Evolutionary conservation across 306 rosid species (phyloP).

Genomic region (Cucurbita moschata): DNA sequence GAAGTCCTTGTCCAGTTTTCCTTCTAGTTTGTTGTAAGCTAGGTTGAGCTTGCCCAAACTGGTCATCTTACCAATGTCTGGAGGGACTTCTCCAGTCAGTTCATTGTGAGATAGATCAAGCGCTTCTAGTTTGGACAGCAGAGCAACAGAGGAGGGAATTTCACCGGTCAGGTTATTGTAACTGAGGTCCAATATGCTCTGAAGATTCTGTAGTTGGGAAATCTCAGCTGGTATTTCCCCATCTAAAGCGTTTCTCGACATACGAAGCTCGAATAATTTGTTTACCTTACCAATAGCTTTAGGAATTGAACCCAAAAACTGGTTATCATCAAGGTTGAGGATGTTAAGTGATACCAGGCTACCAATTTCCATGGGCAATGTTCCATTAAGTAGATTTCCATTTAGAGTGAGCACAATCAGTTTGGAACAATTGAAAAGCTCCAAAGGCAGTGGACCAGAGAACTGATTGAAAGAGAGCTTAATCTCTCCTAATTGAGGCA

Average conservation of each 20-base stretch:
- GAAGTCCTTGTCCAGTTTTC: conserved; percentile 45
- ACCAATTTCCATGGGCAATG: conserved; percentile 50
- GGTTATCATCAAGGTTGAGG: conserved; percentile 48
- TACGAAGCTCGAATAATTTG: conserved; percentile 59
- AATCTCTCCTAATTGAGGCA: conserved; percentile 64
- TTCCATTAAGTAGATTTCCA: conserved; percentile 60
- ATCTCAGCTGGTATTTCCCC: conserved; percentile 68
- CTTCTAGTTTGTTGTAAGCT: conserved; percentile 63
- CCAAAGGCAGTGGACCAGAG: conserved; percentile 48
- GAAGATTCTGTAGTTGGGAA: conserved; percentile 76
- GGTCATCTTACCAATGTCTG: conserved; percentile 56
- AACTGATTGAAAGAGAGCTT: conserved; percentile 60
- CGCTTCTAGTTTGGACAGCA: conserved; percentile 49
- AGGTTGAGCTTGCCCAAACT: conserved; percentile 81
- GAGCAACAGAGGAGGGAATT: conserved; percentile 50
- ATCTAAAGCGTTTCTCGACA: conserved; percentile 40
- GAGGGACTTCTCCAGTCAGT: conserved; percentile 66
- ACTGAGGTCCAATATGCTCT: conserved; percentile 70
- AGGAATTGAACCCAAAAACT: conserved; percentile 57
- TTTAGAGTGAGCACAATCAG: conserved; percentile 56
- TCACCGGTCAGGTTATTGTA: conserved; percentile 60
- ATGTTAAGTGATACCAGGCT: conserved; percentile 47
- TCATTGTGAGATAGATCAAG: conserved; percentile 88
- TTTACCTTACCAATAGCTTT: conserved; percentile 39
- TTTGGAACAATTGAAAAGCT: conserved; percentile 54